Evolutionary conservation across 371 early-diverging fungal species (phyloP).

Genomic region (Apophysomyces sp.): DNA sequence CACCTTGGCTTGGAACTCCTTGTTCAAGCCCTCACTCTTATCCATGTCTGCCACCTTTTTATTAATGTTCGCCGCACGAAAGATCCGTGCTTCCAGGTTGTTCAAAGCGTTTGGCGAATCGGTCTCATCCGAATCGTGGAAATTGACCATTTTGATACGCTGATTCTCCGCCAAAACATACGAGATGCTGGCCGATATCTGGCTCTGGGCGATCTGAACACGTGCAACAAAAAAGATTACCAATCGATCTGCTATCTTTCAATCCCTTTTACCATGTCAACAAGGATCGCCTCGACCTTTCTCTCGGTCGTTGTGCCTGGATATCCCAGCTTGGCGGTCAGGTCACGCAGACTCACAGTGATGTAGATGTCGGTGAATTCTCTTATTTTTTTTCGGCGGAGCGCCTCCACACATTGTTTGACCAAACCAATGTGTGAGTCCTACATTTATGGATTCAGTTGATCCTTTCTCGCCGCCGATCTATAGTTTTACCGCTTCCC

Average conservation of each 20-base stretch:
- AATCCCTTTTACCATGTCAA: constrained; percentile 47
- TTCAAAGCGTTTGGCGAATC: constrained; percentile 37
- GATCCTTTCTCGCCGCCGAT: not conserved
- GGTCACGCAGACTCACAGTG: constrained; percentile 71
- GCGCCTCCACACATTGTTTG: constrained; percentile 62
- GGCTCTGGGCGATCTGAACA: constrained; percentile 50
- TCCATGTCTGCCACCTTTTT: constrained; percentile 47
- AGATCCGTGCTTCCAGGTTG: constrained; percentile 54
- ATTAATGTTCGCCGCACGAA: constrained; percentile 37
- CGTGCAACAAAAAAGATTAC: constrained; percentile 10
- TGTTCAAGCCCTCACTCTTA: constrained; percentile 43
- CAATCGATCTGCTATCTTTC: too few species aligned
- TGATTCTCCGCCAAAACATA: constrained; percentile 23
- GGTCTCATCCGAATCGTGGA: constrained; percentile 53
- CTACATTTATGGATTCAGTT: constrained; percentile 12
- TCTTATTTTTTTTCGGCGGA: constrained; percentile 62
- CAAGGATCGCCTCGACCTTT: constrained; percentile 44
- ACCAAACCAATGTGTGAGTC: constrained; percentile 72
- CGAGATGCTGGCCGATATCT: constrained; percentile 65
- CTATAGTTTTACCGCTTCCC: constrained; percentile 22
- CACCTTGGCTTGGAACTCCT: constrained; percentile 56
- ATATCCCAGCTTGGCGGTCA: constrained; percentile 56
- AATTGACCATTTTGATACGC: constrained; percentile 68
- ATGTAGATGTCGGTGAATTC: constrained; percentile 76
- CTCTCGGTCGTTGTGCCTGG: constrained; percentile 11